Evolutionary conservation across 306 rosid genomes (phyloP), one percentile per base, ranked within the genome.

Genomic region (Lathyrus aphaca): DNA sequence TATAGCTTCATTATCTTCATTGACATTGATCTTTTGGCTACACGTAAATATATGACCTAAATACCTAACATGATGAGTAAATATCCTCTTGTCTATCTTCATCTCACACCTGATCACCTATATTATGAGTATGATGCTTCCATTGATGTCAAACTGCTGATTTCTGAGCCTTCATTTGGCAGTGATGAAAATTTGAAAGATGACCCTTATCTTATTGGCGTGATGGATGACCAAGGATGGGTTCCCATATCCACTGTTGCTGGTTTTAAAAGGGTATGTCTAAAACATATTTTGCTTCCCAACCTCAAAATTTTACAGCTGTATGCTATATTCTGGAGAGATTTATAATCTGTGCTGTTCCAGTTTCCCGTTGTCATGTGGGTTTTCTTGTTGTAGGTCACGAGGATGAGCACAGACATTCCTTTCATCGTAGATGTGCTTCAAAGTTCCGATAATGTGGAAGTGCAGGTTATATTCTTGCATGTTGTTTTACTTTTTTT

Each of bases 181-280:
- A 94, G 99, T 76, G 96, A 94, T 84, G 99, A 86, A 82, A 94
- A 94, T 84, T 86, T 94, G 84, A 85, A 85, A 86, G 75, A 30
- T 67, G 99, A 94, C 40, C 85, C 38, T 64, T 91, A 81, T 81
- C 82, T 94, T 64, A 84, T 87, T 67, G 84, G 89, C 72, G 68
- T 91, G 86, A 94, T 94, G 99, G 96, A 94, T 80, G 88, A 82
- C 71, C 89, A 91, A 82, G 99, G 99, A 77, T 88, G 97, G 96
- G 96, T 91, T 73, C 83, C 89, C 48, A 82, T 94, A 75, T 77
- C 86, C 42, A 73, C 44, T 25, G 79, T 94, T 70, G 96, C 97
- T 4, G 91, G 59, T 76, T 94, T 94, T 78, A 94, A 91, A 81
- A 88, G 99, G 95, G 99, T 94, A 82, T 67, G 82, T 67, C 49